Conservation (phyloP, 352 stramenopile species). For the Pythium aquatile region DNA sequence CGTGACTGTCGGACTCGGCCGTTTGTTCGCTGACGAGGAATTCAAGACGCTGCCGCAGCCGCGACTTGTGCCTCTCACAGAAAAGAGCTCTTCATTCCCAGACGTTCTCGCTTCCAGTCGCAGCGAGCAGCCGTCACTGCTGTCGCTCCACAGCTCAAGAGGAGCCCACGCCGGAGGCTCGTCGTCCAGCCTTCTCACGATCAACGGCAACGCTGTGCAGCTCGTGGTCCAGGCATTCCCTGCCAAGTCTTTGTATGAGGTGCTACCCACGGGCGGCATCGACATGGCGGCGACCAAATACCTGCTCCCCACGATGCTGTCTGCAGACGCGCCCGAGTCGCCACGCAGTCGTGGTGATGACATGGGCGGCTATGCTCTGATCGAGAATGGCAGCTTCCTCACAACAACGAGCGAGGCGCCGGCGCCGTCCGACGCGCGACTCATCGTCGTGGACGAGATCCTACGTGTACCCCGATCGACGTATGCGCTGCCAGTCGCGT, state of each 20-base stretch:
- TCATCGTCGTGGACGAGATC: slow-evolving; percentile 76
- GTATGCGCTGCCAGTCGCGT: slow-evolving; percentile 71
- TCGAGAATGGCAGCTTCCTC: slow-evolving; percentile 71
- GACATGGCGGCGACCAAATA: slow-evolving; percentile 81
- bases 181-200: slow-evolving; percentile 13
- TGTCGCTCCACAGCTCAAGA: not conserved
- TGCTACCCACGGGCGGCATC: slow-evolving; percentile 58
- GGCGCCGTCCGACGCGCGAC: slow-evolving; percentile 32
- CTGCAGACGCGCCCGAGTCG: not conserved
- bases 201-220: slow-evolving; percentile 31
- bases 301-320: slow-evolving; percentile 61
- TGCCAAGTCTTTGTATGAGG: slow-evolving; percentile 41
- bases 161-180: slow-evolving; percentile 13
- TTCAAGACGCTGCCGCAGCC: slow-evolving; percentile 39
- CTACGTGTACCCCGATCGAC: slow-evolving; percentile 69
- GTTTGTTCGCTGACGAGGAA: slow-evolving; percentile 54
- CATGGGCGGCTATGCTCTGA: slow-evolving; percentile 32
- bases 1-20: slow-evolving; percentile 46
- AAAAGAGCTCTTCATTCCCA: slow-evolving; percentile 40
- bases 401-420: slow-evolving; percentile 32
- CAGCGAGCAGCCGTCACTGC: not conserved
- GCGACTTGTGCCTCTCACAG: slow-evolving; percentile 45
- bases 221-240: slow-evolving; percentile 57
- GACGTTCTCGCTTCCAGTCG: slow-evolving; percentile 21
- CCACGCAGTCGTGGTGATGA: slow-evolving; percentile 21